These are phyloP conservation scores for Entomortierella lignicola DNA, from an alignment of 192 early-diverging fungal species.

Conservation along the genomic window DNA sequence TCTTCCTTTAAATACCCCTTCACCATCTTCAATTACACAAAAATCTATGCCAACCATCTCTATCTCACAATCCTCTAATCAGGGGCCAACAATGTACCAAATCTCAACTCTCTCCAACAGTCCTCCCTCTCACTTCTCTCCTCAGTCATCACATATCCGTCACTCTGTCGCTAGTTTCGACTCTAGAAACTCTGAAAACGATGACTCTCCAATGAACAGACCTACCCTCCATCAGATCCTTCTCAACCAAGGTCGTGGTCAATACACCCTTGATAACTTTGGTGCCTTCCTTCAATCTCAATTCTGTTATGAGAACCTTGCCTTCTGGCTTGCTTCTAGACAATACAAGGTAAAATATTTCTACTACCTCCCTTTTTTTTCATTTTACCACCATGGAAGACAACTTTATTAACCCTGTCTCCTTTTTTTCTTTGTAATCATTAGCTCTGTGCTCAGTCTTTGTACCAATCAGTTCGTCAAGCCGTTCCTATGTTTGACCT, in stretches of 20 bases:
- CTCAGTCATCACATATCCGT: slow-evolving; percentile 12
- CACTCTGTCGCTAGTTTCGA: slow-evolving; percentile 44
- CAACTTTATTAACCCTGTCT: too few relatives aligned
- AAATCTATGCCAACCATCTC: slow-evolving; percentile 33
- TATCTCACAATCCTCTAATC: slow-evolving; percentile 12
- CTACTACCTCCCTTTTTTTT: neutral
- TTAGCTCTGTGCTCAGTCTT: slow-evolving; percentile 51
- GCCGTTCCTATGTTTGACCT: slow-evolving; percentile 36
- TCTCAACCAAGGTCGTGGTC: slow-evolving; percentile 49
- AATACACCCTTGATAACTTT: slow-evolving; percentile 55
- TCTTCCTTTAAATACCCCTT: neutral
- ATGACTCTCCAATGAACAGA: slow-evolving; percentile 31
- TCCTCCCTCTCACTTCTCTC: slow-evolving; percentile 15
- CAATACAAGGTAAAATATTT: slow-evolving; percentile 48
- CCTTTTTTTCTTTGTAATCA: slow-evolving; percentile 6
- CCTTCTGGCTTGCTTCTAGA: slow-evolving; percentile 52
- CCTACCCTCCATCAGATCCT: slow-evolving; percentile 51
- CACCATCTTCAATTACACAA: neutral
- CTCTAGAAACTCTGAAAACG: slow-evolving; percentile 34
- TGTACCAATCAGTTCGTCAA: slow-evolving; percentile 40
- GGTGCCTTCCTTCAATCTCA: slow-evolving; percentile 47
- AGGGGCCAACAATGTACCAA: slow-evolving; percentile 43
- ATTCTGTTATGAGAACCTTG: slow-evolving; percentile 56
- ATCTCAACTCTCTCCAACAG: slow-evolving; percentile 16
- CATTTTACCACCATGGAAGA: too few relatives aligned